These are phyloP conservation scores for Oidium heveae DNA, from an alignment of 2,329 filamentous ascomycete species.

Conservation along the genomic window DNA sequence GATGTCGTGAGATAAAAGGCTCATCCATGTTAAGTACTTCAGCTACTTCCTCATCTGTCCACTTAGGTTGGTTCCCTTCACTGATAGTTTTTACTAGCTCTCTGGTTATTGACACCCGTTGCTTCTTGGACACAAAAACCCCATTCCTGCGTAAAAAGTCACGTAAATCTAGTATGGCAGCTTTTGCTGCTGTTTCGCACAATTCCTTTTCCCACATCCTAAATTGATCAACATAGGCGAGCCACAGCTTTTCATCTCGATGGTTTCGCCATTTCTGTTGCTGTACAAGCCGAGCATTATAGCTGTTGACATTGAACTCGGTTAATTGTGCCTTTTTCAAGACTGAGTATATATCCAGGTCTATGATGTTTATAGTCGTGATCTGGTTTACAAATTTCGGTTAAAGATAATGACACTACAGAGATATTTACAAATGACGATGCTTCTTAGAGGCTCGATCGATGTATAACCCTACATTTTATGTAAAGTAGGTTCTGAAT, in stretches of 20 bases:
- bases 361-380: no score
- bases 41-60: neutral
- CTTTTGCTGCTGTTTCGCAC: neutral
- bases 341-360: no score
- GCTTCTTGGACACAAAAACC: neutral
- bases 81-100: neutral
- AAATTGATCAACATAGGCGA: neutral
- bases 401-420: no score
- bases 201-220: neutral
- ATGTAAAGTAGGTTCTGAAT: no score
- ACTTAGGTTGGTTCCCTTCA: neutral
- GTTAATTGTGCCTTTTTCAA: no score
- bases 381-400: no score
- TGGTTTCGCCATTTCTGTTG: neutral
- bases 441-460: no score
- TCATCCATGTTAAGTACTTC: neutral
- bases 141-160: neutral
- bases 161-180: neutral
- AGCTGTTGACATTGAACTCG: slow-evolving; percentile 3
- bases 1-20: neutral
- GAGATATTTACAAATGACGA: no score
- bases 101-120: neutral
- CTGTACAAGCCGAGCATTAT: neutral
- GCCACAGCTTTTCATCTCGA: neutral
- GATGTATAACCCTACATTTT: no score